Evolutionary conservation across 805 yeast genomes (phyloP).

Genomic region (Candida gorgasii): DNA sequence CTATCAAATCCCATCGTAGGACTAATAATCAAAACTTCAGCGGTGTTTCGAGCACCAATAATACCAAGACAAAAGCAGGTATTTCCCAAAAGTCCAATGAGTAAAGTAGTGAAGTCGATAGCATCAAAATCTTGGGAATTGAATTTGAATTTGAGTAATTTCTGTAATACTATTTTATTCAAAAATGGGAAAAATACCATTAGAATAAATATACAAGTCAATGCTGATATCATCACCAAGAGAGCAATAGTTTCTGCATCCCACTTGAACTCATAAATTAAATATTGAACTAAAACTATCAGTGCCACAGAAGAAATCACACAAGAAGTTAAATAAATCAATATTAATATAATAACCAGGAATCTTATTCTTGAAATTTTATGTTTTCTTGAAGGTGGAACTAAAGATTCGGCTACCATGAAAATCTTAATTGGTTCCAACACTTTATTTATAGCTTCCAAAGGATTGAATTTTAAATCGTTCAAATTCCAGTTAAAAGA

Average conservation of each 20-base stretch:
- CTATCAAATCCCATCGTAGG: slow-evolving; percentile 47
- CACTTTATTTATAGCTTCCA: neutral
- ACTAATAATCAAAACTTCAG: neutral
- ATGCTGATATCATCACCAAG: neutral
- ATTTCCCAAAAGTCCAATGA: slow-evolving; percentile 1
- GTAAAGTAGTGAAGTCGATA: slow-evolving; percentile 10
- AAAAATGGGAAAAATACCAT: slow-evolving; percentile 8
- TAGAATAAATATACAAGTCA: neutral
- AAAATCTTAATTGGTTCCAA: neutral
- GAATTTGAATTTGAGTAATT: slow-evolving; percentile 8
- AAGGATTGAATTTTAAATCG: neutral
- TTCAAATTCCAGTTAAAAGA: neutral
- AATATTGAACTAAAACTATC: slow-evolving; percentile 6
- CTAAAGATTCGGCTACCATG: slow-evolving; percentile 2
- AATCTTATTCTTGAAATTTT: slow-evolving; percentile 3
- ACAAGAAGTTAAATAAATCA: neutral
- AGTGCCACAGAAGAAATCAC: neutral
- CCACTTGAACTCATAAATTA: slow-evolving; percentile 6
- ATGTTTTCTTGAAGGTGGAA: slow-evolving; percentile 3
- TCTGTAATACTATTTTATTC: slow-evolving; percentile 2
- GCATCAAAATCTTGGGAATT: slow-evolving; percentile 9
- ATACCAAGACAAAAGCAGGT: neutral
- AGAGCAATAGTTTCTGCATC: slow-evolving; percentile 5
- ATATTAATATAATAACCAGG: slow-evolving; percentile 6
- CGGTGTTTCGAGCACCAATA: neutral